Evolutionary conservation across 2,329 filamentous ascomycete species (phyloP).

Genomic region (Microsporum ferrugineum): DNA sequence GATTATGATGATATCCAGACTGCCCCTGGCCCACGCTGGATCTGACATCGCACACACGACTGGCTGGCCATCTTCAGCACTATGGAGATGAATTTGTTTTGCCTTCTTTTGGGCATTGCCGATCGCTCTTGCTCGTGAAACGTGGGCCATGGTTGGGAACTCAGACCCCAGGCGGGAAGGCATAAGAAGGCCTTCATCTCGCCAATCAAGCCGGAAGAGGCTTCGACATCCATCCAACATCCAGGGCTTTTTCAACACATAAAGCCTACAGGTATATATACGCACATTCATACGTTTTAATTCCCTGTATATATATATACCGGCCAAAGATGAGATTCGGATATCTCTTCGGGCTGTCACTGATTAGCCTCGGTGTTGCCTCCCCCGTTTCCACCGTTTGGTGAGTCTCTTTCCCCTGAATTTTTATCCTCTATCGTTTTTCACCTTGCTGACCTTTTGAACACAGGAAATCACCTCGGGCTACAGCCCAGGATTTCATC

Average conservation of each 20-base stretch:
- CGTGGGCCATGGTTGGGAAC: not conserved
- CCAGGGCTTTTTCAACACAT: not conserved
- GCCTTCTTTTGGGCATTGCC: not conserved
- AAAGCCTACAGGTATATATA: not conserved
- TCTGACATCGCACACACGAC: not conserved
- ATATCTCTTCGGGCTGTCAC: not conserved
- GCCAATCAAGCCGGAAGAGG: not conserved
- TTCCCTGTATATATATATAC: not conserved
- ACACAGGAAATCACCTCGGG: not conserved
- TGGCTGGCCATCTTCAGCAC: not conserved
- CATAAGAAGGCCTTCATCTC: not conserved
- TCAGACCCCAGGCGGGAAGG: not conserved
- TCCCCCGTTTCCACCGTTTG: not conserved
- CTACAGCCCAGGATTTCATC: conserved; percentile 23
- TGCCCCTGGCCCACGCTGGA: not conserved
- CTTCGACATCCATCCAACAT: not conserved
- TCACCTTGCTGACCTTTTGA: not conserved
- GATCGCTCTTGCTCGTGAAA: conserved; percentile 1
- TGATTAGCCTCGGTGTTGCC: not conserved
- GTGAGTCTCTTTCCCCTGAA: not conserved
- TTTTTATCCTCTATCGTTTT: not conserved
- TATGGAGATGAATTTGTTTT: not conserved
- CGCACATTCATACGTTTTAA: not conserved
- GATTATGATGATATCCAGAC: not conserved
- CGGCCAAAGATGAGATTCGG: not conserved